Conservation (phyloP, 2,329 filamentous ascomycete species). For the Zasmidium angulare region DNA sequence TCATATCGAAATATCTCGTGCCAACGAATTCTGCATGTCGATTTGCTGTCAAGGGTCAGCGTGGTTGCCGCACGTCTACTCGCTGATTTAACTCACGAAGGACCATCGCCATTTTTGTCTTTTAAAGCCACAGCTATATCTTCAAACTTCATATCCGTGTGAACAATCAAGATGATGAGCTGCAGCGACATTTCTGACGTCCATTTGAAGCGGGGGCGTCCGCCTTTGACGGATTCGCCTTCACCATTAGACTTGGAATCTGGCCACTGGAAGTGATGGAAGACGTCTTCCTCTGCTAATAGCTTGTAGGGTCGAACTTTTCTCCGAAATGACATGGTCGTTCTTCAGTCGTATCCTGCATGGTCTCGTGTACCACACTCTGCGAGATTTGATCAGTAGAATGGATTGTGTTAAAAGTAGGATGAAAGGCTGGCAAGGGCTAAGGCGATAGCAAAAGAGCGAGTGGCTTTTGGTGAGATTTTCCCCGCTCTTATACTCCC, state of each 20-base stretch:
- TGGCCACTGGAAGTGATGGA: slow-evolving; percentile 8
- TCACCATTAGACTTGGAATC: neutral
- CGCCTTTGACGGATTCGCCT: neutral
- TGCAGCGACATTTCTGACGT: slow-evolving; percentile 5
- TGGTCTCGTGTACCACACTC: too few relatives aligned
- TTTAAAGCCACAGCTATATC: slow-evolving; percentile 9
- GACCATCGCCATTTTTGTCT: slow-evolving; percentile 4
- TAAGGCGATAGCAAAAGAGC: too few relatives aligned
- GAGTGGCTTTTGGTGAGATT: too few relatives aligned
- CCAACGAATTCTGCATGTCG: slow-evolving; percentile 11
- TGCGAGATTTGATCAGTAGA: too few relatives aligned
- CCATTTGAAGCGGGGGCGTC: slow-evolving; percentile 9
- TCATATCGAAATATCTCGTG: slow-evolving; percentile 11
- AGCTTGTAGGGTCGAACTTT: neutral
- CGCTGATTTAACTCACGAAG: slow-evolving; percentile 2
- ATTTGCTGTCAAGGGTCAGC: neutral
- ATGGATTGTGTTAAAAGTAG: too few relatives aligned
- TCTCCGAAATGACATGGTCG: neutral
- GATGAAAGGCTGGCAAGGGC: too few relatives aligned
- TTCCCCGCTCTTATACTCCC: too few relatives aligned
- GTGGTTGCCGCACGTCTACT: neutral
- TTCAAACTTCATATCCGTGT: slow-evolving; percentile 13
- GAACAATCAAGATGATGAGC: slow-evolving; percentile 13
- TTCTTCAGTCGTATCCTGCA: neutral
- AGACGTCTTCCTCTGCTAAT: slow-evolving; percentile 4